Base-by-base conservation (phyloP, 2,329 filamentous ascomycete genomes). In the Fusarium algeriense region DNA sequence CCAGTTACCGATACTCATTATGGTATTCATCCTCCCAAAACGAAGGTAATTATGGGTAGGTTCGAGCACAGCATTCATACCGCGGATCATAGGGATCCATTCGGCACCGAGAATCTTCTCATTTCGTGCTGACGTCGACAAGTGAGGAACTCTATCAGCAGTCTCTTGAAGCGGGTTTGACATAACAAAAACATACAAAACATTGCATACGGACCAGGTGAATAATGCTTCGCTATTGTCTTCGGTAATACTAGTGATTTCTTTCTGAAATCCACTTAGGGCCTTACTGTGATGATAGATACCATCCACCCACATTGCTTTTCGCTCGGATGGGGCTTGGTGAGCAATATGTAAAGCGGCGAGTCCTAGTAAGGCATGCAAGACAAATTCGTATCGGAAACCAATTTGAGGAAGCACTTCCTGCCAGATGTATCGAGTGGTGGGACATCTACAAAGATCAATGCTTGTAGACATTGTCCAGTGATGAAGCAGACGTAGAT, bases 321-420 rank as follows among this genome's bases (percentile, higher is more conserved):
- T 14, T 4, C 30, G 30, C 7, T 49, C 11, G 1, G 30, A 13
- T 23, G n/a, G 30, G 5, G n/a, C 19, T 1, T 15, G 20, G 15
- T 49, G 32, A 4, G 46, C 30, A 35, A 49, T 49, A 0, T 49
- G 30, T 1, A 49, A 3, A 13, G 46, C 46, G 7, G 46, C 30
- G 0, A 49, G 46, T 2, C 46, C 5, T 2, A 49, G 15, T 2
- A 49, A 49, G 3, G 30, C 46, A 34, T 34, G 46, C 0, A 49
- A 10, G n/a, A 49, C 46, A 15, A 49, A 49, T 23, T n/a, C 28
- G 20, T 49, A 14, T 19, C 4, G 30, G 15, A 49, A 34, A 13
- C 46, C 30, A 2, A 49, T 34, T 4, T 34, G 15, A 2, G 46
- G 30, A 19, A 49, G 11, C 2, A 4, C 15, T 13, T 49, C 30